Base-by-base conservation (phyloP, 202 grass and related monocot species). In the Musa balbisiana region DNA sequence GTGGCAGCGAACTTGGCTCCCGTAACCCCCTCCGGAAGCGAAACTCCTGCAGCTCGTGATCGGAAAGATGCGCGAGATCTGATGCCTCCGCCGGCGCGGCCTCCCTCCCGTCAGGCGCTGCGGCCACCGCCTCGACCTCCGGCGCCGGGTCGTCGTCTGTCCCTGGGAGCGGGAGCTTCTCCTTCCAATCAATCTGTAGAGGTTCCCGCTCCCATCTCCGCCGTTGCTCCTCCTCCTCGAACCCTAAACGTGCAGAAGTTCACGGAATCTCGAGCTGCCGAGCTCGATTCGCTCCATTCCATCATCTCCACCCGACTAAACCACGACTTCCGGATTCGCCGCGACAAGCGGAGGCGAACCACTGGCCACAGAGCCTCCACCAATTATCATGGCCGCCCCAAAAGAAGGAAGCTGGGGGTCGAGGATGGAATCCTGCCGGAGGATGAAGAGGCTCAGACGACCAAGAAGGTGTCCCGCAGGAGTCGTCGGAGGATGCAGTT, bases 321-420 rank as follows among this genome's bases (percentile, higher is more conserved):
- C 12, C 49, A 16, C 55, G 81, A 76, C 82, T 86, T 81, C 67
- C 75, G 82, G 55, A 82, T 91, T 56, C 79, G 53, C 55, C 88
- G 90, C 62, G 81, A 85, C 71, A 64, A 84, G 17, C 82, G 90
- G 58, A 86, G 93, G 75, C 88, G 93, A 77, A 97, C 88, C 55
- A 97, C 86, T 55, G 81, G 88, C 2, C 90, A 93, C 49, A 63
- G 14, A 19, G 25, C 49, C 3, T 11, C 53, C 53, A 3, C 49
- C 52, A 73, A 73, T 3, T 22, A 59, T 76, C 83, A 80, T 55
- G 87, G 84, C 59, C 33, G 59, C 10, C 43, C 76, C 52, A 89
- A 90, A 75, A 84, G 78, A 63, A 82, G 84, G 27, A 84, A 84
- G 59, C 15, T 77, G 54, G 64, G 69, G 49, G 26, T 22, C 25